Evolutionary conservation across 169 alveolate genomes (phyloP).

Genomic region (Cryptosporidium parvum): DNA sequence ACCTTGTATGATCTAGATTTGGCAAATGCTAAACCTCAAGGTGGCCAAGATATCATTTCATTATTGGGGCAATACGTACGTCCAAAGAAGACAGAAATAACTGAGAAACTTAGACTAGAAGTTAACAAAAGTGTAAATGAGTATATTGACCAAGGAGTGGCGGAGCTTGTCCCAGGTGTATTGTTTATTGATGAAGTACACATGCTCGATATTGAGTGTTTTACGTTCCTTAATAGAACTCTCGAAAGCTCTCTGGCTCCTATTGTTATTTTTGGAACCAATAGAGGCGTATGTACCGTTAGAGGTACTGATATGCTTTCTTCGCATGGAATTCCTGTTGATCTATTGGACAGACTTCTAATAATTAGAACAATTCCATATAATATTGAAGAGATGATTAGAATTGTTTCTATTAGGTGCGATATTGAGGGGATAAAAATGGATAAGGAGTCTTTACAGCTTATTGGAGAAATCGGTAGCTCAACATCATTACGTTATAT

Average conservation of each 20-base stretch:
- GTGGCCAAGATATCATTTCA: slow-evolving; percentile 97
- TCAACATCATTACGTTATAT: slow-evolving; percentile 95
- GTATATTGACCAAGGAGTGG: slow-evolving; percentile 97
- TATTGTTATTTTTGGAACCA: slow-evolving; percentile 98
- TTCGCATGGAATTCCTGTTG: slow-evolving; percentile 99
- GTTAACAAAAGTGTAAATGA: slow-evolving; percentile 98
- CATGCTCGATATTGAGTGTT: slow-evolving; percentile 99
- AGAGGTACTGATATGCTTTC: slow-evolving; percentile 98
- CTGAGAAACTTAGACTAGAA: slow-evolving; percentile 98
- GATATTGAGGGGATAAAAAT: slow-evolving; percentile 95
- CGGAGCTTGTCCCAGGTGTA: slow-evolving; percentile 99
- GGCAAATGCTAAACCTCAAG: slow-evolving; percentile 99
- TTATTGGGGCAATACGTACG: slow-evolving; percentile 96
- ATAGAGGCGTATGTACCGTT: slow-evolving; percentile 96
- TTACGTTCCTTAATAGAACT: slow-evolving; percentile 98
- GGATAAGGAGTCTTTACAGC: slow-evolving; percentile 95
- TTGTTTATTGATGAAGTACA: slow-evolving; percentile 99
- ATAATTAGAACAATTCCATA: slow-evolving; percentile 98
- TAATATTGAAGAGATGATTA: slow-evolving; percentile 90
- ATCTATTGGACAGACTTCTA: slow-evolving; percentile 97
- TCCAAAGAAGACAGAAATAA: slow-evolving; percentile 99
- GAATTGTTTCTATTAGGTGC: slow-evolving; percentile 96
- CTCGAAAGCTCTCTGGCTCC: slow-evolving; percentile 98
- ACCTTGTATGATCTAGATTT: slow-evolving; percentile 99
- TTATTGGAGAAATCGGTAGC: slow-evolving; percentile 96